Evolutionary conservation across 495 filamentous ascomycete species (phyloP).

Genomic region (Mycothermus thermophilus): DNA sequence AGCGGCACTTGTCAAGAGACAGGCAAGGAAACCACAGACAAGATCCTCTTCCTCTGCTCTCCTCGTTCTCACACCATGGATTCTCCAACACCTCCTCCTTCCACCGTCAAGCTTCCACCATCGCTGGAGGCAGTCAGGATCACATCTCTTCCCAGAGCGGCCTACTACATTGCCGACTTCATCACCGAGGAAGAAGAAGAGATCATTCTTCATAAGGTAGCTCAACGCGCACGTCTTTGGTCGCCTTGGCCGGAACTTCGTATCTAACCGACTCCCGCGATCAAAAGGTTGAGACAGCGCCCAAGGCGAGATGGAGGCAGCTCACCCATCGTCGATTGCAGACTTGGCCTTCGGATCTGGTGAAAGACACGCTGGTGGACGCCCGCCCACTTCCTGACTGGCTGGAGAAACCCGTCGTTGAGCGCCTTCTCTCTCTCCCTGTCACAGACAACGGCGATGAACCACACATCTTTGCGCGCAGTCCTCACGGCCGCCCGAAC

Average conservation of each 20-base stretch:
- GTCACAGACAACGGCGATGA: slow-evolving; percentile 15
- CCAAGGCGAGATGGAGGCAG: slow-evolving; percentile 69
- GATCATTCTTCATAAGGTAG: slow-evolving; percentile 53
- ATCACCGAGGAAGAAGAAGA: slow-evolving; percentile 64
- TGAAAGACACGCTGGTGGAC: slow-evolving; percentile 58
- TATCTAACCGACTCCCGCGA: slow-evolving; percentile 9
- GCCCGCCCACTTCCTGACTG: slow-evolving; percentile 57
- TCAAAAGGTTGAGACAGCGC: slow-evolving; percentile 39
- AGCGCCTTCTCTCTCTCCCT: slow-evolving; percentile 46
- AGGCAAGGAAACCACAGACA: not conserved
- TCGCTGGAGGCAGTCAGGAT: slow-evolving; percentile 43
- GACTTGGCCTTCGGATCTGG: slow-evolving; percentile 71
- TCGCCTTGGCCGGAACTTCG: not conserved
- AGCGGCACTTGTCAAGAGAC: too few relatives aligned
- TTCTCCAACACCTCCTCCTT: not conserved
- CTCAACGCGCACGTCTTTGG: slow-evolving; percentile 1
- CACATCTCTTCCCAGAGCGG: slow-evolving; percentile 43
- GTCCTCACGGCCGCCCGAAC: slow-evolving; percentile 68
- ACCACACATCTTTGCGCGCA: slow-evolving; percentile 45
- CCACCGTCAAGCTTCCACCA: slow-evolving; percentile 18
- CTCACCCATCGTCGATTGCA: slow-evolving; percentile 80
- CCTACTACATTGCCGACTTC: slow-evolving; percentile 84
- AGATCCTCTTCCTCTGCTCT: not conserved
- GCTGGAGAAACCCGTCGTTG: slow-evolving; percentile 56
- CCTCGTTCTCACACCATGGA: not conserved